Evolutionary conservation across 1,284 basidiomycete genomes (phyloP).

Genomic region (Ganoderma multipileum): DNA sequence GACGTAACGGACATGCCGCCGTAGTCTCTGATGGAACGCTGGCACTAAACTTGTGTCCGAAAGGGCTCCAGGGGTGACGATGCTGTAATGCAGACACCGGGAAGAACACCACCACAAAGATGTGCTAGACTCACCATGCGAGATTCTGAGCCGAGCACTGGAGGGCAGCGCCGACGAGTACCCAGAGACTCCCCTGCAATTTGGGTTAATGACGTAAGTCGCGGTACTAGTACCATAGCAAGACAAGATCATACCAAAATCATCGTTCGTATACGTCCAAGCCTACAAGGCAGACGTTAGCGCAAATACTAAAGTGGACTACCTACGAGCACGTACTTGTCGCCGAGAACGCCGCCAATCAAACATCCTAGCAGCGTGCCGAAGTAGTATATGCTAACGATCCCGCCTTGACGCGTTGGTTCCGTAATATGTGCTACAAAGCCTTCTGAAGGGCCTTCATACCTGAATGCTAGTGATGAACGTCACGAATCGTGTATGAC

Average conservation of each 20-base stretch:
- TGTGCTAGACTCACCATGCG: constrained; percentile 44
- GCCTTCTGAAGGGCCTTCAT: constrained; percentile 51
- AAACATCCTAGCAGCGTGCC: constrained; percentile 58
- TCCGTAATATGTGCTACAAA: constrained; percentile 57
- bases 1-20: background rate
- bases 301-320: background rate
- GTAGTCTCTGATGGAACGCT: background rate
- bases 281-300: constrained; percentile 25
- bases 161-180: constrained; percentile 54
- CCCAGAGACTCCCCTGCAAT: constrained; percentile 47
- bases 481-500: constrained; percentile 7
- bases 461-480: constrained; percentile 33
- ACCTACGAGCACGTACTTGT: constrained; percentile 36
- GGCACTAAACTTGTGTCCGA: background rate
- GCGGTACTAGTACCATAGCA: constrained; percentile 1
- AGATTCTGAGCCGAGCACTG: constrained; percentile 59
- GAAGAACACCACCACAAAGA: background rate
- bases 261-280: constrained; percentile 56
- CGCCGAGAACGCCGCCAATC: constrained; percentile 52
- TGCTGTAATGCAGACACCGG: background rate
- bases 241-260: constrained; percentile 36
- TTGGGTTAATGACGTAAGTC: constrained; percentile 9
- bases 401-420: constrained; percentile 58
- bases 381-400: constrained; percentile 57
- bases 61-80: background rate